phyloP scores from a whole-genome alignment of 208 protist species.

The Entamoeba dispar region DNA sequence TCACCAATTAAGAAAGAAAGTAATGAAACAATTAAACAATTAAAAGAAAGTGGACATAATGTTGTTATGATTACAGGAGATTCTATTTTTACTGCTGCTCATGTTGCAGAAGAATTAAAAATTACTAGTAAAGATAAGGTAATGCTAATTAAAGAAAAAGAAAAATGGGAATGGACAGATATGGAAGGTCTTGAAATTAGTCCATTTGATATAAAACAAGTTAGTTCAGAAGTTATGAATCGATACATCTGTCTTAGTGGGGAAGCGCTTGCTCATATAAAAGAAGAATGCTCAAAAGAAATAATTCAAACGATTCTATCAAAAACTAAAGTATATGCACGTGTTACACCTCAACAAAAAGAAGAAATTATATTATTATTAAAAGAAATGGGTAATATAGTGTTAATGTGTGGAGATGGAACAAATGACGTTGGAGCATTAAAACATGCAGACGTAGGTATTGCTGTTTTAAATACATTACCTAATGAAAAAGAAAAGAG shows the following conservation, averaged over 20 bases:
- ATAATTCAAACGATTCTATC: not conserved
- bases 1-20: not conserved
- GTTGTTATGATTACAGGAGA: conserved; percentile 28
- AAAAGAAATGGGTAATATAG: conserved; percentile 52
- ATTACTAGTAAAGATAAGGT: not conserved
- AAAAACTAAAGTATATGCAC: conserved; percentile 15
- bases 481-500: not conserved
- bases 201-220: not conserved
- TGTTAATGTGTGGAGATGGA: conserved; percentile 69
- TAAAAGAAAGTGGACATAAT: not conserved
- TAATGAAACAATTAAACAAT: not conserved
- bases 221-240: not conserved
- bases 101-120: conserved; percentile 7
- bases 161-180: not conserved
- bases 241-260: not conserved
- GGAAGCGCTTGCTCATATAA: not conserved
- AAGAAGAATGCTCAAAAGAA: no score
- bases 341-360: conserved; percentile 23
- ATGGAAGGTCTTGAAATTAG: not conserved
- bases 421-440: conserved; percentile 92
- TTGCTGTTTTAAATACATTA: conserved; percentile 55
- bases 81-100: conserved; percentile 6
- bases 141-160: not conserved
- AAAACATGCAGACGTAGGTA: conserved; percentile 87
- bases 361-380: conserved; percentile 44